Base-by-base conservation (phyloP, 495 filamentous ascomycete species). In the Penicillium silybi region DNA sequence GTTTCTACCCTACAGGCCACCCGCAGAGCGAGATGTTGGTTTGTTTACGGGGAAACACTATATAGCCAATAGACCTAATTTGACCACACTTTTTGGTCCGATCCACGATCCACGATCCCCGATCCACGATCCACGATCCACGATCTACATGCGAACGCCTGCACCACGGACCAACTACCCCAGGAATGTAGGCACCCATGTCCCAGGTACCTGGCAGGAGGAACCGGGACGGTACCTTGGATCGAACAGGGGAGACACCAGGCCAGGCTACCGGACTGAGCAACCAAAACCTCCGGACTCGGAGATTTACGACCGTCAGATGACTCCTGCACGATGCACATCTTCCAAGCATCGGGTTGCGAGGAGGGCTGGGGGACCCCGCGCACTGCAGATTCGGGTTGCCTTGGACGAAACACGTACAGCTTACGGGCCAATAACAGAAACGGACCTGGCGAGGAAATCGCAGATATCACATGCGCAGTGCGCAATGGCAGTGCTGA, bases 201-300 rank as follows among this genome's bases (percentile, higher is more conserved):
- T 41, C 17, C 57, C 57, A 61, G 53, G 51, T 57, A 57, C 57
- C 60, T 55, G 50, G 50, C 41, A 61, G 19, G 39, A 38, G n/a
- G 44, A n/a, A 39, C 23, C 10, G n/a, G 26, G 34, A 15, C 10
- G 9, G 54, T 48, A 48, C 54, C 49, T 45, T 52, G 49, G 40
- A 17, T 39, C 48, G 19, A 35, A 17, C 5, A 1, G 27, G 11
- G 19, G 6, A 10, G 49, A 50, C 15, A 50, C 53, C n/a, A n/a
- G n/a, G 50, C 49, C 46, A 50, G 48, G 38, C 40, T 32, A 17
- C 11, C 26, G 17, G 18, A 49, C 22, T n/a, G 15, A 25, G 44
- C 18, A 46, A 44, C 6, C 15, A 39, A 34, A 46, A 52, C 2
- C 47, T 52, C 46, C 46, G 49, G 37, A 47, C 45, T 58, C 46